A percentile compares a stretch with the other conserved stretches of the same genome.
Conservation (phyloP, 257 asterid genomes). For the Gentiana straminea region DNA sequence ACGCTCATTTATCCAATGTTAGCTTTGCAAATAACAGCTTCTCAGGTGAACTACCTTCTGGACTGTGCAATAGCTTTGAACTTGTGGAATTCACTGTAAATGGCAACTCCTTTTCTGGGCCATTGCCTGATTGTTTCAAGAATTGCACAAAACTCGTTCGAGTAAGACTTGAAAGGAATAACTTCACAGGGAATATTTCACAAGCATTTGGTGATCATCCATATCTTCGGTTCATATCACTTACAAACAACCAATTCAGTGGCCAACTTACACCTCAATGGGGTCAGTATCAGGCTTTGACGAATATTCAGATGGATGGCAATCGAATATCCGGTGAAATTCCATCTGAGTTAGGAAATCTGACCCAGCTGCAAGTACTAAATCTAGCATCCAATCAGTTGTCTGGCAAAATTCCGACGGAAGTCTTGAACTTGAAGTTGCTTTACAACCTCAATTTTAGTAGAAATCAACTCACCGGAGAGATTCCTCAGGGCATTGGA, state of each 20-base stretch:
- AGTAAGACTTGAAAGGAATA: conserved; percentile 54
- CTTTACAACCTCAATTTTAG: conserved; percentile 40
- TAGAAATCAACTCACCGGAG: conserved; percentile 50
- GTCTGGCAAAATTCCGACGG: conserved; percentile 48
- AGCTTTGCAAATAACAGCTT: conserved; percentile 55
- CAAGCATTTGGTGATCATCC: conserved; percentile 59
- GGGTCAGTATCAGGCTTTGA: conserved; percentile 41
- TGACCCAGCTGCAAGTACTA: conserved; percentile 35
- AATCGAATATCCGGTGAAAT: conserved; percentile 54
- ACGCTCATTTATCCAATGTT: conserved; percentile 32
- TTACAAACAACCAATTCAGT: conserved; percentile 40
- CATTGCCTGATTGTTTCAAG: conserved; percentile 56
- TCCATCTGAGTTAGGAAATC: conserved; percentile 59
- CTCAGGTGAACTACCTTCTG: conserved; percentile 57
- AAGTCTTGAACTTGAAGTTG: conserved; percentile 31
- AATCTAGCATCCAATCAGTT: conserved; percentile 47
- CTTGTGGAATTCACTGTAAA: conserved; percentile 38
- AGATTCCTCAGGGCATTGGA: conserved; percentile 45
- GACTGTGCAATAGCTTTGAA: conserved; percentile 45
- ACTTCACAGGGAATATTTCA: conserved; percentile 44
- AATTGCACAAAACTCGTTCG: conserved; percentile 39
- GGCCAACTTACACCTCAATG: conserved; percentile 53
- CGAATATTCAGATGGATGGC: conserved; percentile 33
- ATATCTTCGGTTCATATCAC: conserved; percentile 33
- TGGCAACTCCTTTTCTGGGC: conserved; percentile 50